Percentiles rank a stretch among this genome's conserved stretches.
phyloP scores from a whole-genome alignment of 345 rosid species.

The Eucalyptus globulus region DNA sequence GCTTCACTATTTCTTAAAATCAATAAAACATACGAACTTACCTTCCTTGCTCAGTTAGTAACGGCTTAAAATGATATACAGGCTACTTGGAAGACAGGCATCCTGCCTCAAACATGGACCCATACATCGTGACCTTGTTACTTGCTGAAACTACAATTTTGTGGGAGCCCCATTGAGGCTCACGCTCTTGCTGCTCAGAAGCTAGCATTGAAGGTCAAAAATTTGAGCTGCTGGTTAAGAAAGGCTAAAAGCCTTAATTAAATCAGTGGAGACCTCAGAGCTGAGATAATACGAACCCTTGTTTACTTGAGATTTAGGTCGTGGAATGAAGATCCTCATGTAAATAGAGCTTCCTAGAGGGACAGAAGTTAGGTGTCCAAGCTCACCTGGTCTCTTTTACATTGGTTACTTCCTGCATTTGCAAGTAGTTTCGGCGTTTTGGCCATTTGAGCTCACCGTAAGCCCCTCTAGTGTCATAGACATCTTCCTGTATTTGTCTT shows the following conservation, averaged over 20 bases:
- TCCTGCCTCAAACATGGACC: too few species aligned
- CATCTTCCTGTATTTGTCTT: not conserved
- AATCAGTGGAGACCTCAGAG: not conserved
- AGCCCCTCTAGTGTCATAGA: not conserved
- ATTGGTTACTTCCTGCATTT: not conserved
- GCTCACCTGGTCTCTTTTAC: not conserved
- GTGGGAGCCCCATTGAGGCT: constrained; percentile 84
- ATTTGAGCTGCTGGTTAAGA: not conserved
- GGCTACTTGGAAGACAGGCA: constrained; percentile 80
- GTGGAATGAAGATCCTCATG: not conserved
- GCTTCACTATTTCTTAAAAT: not conserved
- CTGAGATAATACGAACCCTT: not conserved
- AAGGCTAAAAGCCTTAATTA: not conserved
- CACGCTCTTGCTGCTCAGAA: constrained; percentile 91
- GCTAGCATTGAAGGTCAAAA: constrained; percentile 49
- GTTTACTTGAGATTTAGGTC: not conserved
- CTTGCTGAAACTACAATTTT: not conserved
- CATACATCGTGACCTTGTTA: too few species aligned
- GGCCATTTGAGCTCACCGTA: not conserved
- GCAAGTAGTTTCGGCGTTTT: not conserved
- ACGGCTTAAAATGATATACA: not conserved
- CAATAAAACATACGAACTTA: not conserved
- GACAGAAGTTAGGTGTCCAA: not conserved
- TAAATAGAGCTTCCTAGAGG: not conserved
- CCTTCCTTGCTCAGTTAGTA: not conserved